Conservation (phyloP, 1,284 basidiomycete species). For the Ganoderma lingzhi region DNA sequence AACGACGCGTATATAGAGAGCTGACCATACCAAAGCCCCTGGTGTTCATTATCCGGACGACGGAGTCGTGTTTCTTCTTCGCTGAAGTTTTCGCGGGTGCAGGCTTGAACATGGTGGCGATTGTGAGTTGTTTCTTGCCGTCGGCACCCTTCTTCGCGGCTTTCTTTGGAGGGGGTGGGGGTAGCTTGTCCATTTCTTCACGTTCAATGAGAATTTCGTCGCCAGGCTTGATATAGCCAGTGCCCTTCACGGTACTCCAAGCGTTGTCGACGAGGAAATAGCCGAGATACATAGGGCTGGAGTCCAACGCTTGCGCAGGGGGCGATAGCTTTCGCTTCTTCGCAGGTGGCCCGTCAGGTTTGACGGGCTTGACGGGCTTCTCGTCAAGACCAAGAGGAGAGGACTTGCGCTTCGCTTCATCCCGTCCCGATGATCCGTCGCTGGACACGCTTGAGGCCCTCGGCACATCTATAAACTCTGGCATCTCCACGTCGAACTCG, state of each 20-base stretch:
- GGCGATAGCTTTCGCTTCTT: constrained; percentile 60
- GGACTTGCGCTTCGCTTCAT: constrained; percentile 2
- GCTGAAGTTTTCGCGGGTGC: constrained; percentile 52
- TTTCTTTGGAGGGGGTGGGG: constrained; percentile 31
- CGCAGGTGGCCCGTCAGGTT: constrained; percentile 35
- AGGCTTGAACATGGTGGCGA: constrained; percentile 71
- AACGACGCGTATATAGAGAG: background rate
- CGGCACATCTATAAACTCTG: constrained; percentile 33
- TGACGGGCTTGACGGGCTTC: constrained; percentile 25
- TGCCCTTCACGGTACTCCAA: constrained; percentile 81
- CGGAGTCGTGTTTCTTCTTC: constrained; percentile 66
- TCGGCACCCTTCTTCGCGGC: constrained; percentile 42
- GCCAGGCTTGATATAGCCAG: constrained; percentile 70
- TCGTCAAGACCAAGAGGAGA: background rate
- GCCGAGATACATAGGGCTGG: constrained; percentile 60
- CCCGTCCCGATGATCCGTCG: constrained; percentile 38
- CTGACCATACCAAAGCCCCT: constrained; percentile 67
- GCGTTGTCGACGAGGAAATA: constrained; percentile 79
- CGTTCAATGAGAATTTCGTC: constrained; percentile 68
- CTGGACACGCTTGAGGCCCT: constrained; percentile 54
- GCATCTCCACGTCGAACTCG: constrained; percentile 56
- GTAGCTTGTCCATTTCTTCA: constrained; percentile 52
- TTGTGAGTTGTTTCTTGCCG: constrained; percentile 69
- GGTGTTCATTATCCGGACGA: constrained; percentile 73
- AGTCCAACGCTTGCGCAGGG: constrained; percentile 5